Evolutionary conservation across 257 asterid genomes (phyloP), one percentile per base, ranked within the genome.

Genomic region (Cynanchum wilfordii): DNA sequence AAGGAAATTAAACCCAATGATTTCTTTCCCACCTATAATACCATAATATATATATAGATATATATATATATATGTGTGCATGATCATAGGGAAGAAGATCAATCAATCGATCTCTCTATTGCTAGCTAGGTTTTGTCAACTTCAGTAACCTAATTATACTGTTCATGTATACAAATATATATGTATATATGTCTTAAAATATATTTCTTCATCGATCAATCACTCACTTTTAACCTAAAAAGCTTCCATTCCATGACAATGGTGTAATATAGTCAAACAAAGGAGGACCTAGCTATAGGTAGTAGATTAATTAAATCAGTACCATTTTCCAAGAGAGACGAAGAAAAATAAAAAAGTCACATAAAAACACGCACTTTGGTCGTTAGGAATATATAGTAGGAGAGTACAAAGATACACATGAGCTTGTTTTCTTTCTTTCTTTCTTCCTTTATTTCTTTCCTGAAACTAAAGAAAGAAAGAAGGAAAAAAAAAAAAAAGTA

Each of bases 301-400:
- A 33, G 38, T 33, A 42, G 47, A 11, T 27, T 30, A 65, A 29
- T 4, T 64, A 24, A 8, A 24, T 30, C 42, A 52, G 70, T 74
- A 70, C 69, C 77, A 74, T 44, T 73, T 76, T 75, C 81, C 79
- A 76, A 65, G 78, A 66, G 72, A 51, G 66, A 77, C 40, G 56
- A 33, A 33, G 4, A 33, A 33, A 33, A 33, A 33, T 0, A 33
- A 4, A 33, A 16, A 50, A 19, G 76, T 45, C 27, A 79, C 30
- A 30, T 7, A 67, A 60, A 42, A 67, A 52, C 69, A 33, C 4
- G 38, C 38, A 47, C 36, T 69, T 75, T 75, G 51, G 40, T 40
- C 72, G 82, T 82, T 66, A 77, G 82, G 79, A 77, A 73, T 38
- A 42, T 42, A 42, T 42, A 42, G 47, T 0, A 51, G 71, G 66